Base-by-base conservation (phyloP, 257 asterid species). In the Ehretia macrophylla region DNA sequence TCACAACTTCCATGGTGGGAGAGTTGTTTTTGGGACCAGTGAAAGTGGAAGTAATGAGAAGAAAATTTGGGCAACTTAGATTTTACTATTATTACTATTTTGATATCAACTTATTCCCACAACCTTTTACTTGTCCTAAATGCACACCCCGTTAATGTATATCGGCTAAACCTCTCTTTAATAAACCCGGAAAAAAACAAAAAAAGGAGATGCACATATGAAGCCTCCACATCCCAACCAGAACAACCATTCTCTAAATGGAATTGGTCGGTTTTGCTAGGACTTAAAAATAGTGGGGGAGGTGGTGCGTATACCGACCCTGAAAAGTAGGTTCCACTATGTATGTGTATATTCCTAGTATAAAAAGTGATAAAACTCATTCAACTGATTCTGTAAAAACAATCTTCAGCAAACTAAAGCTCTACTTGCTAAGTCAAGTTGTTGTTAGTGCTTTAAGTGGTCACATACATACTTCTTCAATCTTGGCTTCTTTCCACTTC, bases 241-340 rank as follows among this genome's bases (percentile, higher is more conserved):
- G 77, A 79, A 79, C 68, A 53, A 57, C 72, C 80, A 75, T 66
- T 56, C 70, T 62, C 44, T 14, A 70, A 70, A 73, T 77, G 81
- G 81, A 60, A 63, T 75, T 65, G 82, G 81, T 64, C 84, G 87
- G 85, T 72, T 68, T 72, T 68, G 55, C 39, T 52, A 32, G 59
- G 66, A 77, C 59, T 65, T n/a, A n/a, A 70, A 61, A 76, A 44
- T 70, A 77, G 47, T 75, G 65, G 54, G 56, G 54, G 56, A 59
- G 50, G 37, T n/a, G n/a, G n/a, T 45, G 51, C 54, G 16, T 10
- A 66, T 27, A 62, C 83, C 81, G 80, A 57, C 75, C 81, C 64
- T 27, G 50, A 50, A 66, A 71, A 76, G 83, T 62, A 51, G 35
- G 69, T 68, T 67, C 88, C 88, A 85, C 88, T 78, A 50, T 50